Percentiles rank a stretch among this genome's conserved stretches.
These are phyloP conservation scores for Trichoderma sp. DNA, from an alignment of 2,329 filamentous ascomycete species.

Conservation along the genomic window DNA sequence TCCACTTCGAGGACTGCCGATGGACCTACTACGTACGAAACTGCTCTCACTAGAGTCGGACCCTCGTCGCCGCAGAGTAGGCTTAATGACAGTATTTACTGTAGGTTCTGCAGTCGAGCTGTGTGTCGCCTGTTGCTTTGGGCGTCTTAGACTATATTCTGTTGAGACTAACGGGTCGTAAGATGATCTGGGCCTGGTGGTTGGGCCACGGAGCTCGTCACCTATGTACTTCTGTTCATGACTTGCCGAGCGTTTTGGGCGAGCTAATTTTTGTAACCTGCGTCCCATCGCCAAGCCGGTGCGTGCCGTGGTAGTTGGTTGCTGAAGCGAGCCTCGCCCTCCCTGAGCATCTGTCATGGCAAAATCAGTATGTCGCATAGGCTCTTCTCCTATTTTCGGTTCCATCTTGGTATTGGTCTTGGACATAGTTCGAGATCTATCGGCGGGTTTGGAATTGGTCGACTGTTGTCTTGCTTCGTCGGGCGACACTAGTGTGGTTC, in stretches of 20 bases:
- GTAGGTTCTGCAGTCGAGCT: slow-evolving; percentile 25
- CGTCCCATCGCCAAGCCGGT: neutral
- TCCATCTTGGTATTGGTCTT: neutral
- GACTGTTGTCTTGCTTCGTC: neutral
- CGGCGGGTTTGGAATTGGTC: neutral
- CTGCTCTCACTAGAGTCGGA: slow-evolving; percentile 78
- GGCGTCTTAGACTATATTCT: slow-evolving; percentile 26
- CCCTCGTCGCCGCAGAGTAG: slow-evolving; percentile 51
- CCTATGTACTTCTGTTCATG: slow-evolving; percentile 12
- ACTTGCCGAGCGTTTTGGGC: neutral
- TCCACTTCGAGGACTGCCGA: slow-evolving; percentile 50
- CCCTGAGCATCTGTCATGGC: neutral
- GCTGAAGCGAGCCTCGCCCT: neutral
- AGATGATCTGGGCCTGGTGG: slow-evolving; percentile 35
- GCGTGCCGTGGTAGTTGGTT: neutral
- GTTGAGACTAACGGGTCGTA: slow-evolving; percentile 27
- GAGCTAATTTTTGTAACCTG: neutral
- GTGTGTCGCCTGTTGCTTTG: slow-evolving; percentile 32
- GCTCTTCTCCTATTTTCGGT: neutral
- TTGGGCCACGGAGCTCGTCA: slow-evolving; percentile 18
- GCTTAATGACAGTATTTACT: slow-evolving; percentile 25
- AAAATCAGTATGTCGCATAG: neutral
- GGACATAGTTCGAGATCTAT: neutral
- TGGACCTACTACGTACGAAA: slow-evolving; percentile 67
- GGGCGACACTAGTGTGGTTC: neutral